These are phyloP conservation scores for Xylaria palmicola DNA, from an alignment of 495 filamentous ascomycete genomes.

Conservation along the genomic window DNA sequence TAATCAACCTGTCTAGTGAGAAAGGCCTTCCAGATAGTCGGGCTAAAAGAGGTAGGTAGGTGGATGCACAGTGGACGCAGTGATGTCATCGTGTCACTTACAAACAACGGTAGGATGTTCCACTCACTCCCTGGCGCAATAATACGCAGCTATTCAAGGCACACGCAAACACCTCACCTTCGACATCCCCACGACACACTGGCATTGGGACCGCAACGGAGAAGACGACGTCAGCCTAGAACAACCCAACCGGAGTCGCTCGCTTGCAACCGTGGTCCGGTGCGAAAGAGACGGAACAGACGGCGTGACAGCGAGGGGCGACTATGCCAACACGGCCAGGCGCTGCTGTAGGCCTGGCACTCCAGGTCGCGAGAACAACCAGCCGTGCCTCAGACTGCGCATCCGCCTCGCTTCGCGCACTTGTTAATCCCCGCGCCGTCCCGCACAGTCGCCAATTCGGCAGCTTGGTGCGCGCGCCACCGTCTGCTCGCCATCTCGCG, in stretches of 20 bases:
- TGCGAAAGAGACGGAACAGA: not conserved
- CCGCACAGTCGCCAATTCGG: slow-evolving; percentile 17
- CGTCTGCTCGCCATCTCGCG: not conserved
- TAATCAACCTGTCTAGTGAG: too few species aligned
- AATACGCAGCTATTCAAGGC: not conserved
- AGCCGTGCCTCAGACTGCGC: not conserved
- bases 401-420: not conserved
- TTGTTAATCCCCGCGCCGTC: not conserved
- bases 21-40: too few species aligned
- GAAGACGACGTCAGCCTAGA: too few species aligned
- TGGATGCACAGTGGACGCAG: not conserved
- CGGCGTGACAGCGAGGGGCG: not conserved
- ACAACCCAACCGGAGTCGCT: not conserved
- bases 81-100: slow-evolving; percentile 8
- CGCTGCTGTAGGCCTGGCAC: slow-evolving; percentile 1
- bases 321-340: slow-evolving; percentile 13
- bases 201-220: too few species aligned
- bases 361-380: slow-evolving; percentile 5
- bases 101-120: not conserved
- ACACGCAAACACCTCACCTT: too few species aligned
- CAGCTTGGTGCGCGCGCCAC: slow-evolving; percentile 18
- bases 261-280: not conserved
- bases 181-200: too few species aligned
- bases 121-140: not conserved
- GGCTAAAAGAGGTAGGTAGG: not conserved